Evolutionary conservation across 176 grass and related monocot genomes (phyloP), one percentile per base, ranked within the genome.

Genomic region (Rhipidocladum racemiflorum): DNA sequence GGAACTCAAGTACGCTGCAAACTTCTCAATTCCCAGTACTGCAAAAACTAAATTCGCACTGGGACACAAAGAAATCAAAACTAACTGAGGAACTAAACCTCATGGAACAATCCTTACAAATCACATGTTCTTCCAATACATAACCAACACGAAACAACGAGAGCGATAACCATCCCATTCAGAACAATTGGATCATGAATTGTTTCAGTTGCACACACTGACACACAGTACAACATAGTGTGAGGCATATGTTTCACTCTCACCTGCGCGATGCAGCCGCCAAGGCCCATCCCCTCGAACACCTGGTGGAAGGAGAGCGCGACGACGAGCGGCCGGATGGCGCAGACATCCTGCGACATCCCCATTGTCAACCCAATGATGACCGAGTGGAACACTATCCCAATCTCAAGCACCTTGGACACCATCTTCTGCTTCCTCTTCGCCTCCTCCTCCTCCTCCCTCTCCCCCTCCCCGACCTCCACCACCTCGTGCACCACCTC

Each of bases 361-460:
- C 91, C 46, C 46, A 49, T 17, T 15, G 46, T 49, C 15, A 49
- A 80, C 42, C 91, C 96, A 29, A 99, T 99, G 84, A 99, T 99
- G 74, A 99, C 96, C 9, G 91, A 95, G 80, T 93, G 96, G 84
- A 99, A 95, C 24, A 95, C 87, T 17, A 99, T 95, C 76, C 96
- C 92, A 74, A 99, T 99, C 80, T 99, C 96, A 35, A 93, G 80
- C 62, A 93, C 92, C 77, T 99, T 94, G 34, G 96, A 99, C 28
- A 98, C 92, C 92, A 98, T 91, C 93, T 92, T 93, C 79, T 95
- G 96, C 89, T 99, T 99, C 87, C 78, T 86, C 82, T 79, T 94
- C 29, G 84, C 64, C 72, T 90, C 85, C 57, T 87, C 89, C 75
- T 89, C 89, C 75, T 93, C 90, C 76, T 91, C 92, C 80, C 77